Base-by-base conservation (phyloP, 1,139 yeast species). In the Blastobotrys elegans region DNA sequence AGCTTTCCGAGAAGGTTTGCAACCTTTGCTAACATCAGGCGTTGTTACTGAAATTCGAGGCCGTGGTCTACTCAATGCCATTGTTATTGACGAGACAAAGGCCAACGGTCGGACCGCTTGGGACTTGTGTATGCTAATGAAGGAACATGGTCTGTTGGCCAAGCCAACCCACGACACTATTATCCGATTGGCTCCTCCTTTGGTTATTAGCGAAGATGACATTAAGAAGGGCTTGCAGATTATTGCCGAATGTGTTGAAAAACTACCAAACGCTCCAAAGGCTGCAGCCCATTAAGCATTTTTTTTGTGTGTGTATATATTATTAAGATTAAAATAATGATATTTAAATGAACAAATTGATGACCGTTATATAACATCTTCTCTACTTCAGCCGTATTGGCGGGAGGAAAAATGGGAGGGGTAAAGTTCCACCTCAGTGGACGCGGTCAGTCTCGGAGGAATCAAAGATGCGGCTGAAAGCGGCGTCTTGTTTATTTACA, bases 91-190 rank as follows among this genome's bases (percentile, higher is more conserved):
- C 69, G 81, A 85, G 48, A 56, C 80, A 43, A 84, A 84, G 70
- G 80, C 96, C 51, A 83, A 84, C 63, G 96, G 96, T 53, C 81
- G 92, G 68, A 76, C 94, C 35, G 97, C 97, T 2, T 92, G 97
- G 97, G 97, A 90, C 65, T 76, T 90, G 60, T 90, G 98, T 71
- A 67, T 90, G 61, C 71, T 87, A 59, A 84, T 92, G 94, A 89
- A 86, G 70, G 80, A 85, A 50, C 73, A 80, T 55, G 98, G 98
- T 50, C 84, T 90, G 29, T 74, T 90, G 63, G 97, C 98, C 56
- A 90, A 90, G 73, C 97, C 97, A 57, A 90, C 98, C 2, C 98
- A 90, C 66, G 96, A 89, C 62, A 84, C 88, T 67, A 90, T 92
- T 61, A 90, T 90, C 65, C 84, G 98, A 72, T 75, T 90, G 66